Evolutionary conservation across 2,329 filamentous ascomycete species (phyloP), one percentile per base, ranked within the genome.

Genomic region (Aspergillus aculeatus): DNA sequence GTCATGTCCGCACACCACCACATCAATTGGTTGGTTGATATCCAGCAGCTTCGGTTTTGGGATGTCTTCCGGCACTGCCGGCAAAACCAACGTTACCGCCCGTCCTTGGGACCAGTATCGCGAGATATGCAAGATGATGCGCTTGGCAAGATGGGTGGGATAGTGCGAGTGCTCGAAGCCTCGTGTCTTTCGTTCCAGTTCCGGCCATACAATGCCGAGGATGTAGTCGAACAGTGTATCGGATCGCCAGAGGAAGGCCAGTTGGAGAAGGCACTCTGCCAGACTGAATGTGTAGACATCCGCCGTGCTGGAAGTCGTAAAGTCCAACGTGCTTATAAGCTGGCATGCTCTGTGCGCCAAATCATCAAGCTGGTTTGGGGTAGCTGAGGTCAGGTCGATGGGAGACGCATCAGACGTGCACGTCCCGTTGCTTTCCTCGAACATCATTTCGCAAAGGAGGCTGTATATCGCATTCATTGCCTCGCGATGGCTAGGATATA

Each of bases 111-210:
- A 35, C 62, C 62, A 65, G 16, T 62, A 57, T 11, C 9, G 51
- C 5, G 63, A 62, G 21, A 63, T 29, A 3, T 61, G 59, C 12
- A 60, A 53, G 19, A 68, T 66, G 41, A 66, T 62, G 4, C 66
- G 56, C 55, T 68, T 68, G 6, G 56, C 64, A 2, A 68, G 55
- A 51, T 68, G 66, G 0, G 66, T 68, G 1, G 66, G 66, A 24
- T 63, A 64, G 53, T 68, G 66, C 14, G 66, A 68, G 52, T 68
- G 64, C 48, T 68, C 66, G 48, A 59, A 68, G 5, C 66, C 66
- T 35, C 63, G 57, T 12, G 59, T 62, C 2, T 48, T 50, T 2
- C 12, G 31, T 41, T 68, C 66, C 1, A 68, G 32, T 2, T 35
- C 56, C 35, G 66, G 66, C 65, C 65, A 68, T n/a, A 62, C 7